These are phyloP conservation scores for Boletus hoseneyae DNA, from an alignment of 1,284 basidiomycete genomes.

Conservation along the genomic window DNA sequence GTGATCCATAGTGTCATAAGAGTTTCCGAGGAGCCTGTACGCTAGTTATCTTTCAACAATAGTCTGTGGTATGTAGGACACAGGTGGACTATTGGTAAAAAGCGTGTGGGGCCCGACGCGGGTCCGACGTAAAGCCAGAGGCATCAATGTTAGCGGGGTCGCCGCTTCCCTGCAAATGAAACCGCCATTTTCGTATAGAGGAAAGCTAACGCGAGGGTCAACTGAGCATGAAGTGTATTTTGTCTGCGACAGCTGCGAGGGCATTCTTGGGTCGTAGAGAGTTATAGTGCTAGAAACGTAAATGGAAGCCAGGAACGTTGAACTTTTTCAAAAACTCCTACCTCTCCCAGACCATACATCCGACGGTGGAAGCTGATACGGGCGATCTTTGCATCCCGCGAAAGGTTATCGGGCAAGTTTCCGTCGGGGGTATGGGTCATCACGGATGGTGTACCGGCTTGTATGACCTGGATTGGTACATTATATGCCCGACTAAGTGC, in stretches of 20 bases:
- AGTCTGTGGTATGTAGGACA: slow-evolving; percentile 15
- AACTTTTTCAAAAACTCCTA: slow-evolving; percentile 36
- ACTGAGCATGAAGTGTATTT: slow-evolving; percentile 38
- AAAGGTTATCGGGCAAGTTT: slow-evolving; percentile 32
- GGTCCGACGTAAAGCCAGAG: too few species aligned
- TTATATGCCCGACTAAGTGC: slow-evolving; percentile 84
- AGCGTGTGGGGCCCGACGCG: not conserved
- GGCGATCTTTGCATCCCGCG: slow-evolving; percentile 47
- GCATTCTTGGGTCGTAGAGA: slow-evolving; percentile 63
- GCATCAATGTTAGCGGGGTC: not conserved
- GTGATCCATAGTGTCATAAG: not conserved
- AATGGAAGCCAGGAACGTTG: slow-evolving; percentile 1
- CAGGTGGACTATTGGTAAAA: not conserved
- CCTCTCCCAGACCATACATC: slow-evolving; percentile 94
- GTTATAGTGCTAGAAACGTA: slow-evolving; percentile 73
- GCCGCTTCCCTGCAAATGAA: not conserved
- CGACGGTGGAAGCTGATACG: slow-evolving; percentile 88
- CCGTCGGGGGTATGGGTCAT: slow-evolving; percentile 72
- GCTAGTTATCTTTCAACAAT: slow-evolving; percentile 5
- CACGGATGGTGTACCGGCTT: slow-evolving; percentile 76
- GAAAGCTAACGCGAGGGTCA: slow-evolving; percentile 15
- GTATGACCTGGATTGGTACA: slow-evolving; percentile 90
- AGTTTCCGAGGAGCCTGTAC: slow-evolving; percentile 5
- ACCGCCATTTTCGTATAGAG: not conserved
- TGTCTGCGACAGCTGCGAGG: slow-evolving; percentile 40